These are phyloP conservation scores for Meira nashicola DNA, from an alignment of 1,284 basidiomycete genomes.

Conservation along the genomic window DNA sequence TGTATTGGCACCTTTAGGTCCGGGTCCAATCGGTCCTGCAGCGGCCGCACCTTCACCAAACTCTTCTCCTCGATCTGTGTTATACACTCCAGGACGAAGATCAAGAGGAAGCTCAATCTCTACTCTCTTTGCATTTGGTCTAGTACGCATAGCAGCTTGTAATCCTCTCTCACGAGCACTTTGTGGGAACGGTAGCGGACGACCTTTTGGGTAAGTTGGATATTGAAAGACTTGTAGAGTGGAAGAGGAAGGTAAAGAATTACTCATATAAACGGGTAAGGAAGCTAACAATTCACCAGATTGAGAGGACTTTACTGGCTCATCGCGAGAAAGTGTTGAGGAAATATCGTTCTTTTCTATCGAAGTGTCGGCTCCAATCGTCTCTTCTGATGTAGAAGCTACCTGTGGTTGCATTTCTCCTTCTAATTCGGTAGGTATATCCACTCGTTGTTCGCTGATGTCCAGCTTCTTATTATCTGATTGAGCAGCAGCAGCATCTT, in stretches of 20 bases:
- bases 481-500: too few relatives aligned
- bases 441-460: too few relatives aligned
- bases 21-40: conserved; percentile 15
- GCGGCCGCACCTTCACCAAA: conserved; percentile 23
- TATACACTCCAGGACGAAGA: conserved; percentile 42
- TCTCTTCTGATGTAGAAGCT: too few relatives aligned
- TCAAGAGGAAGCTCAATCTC: conserved; percentile 50
- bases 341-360: too few relatives aligned
- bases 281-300: conserved; percentile 32
- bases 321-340: too few relatives aligned
- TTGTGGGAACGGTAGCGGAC: conserved; percentile 42
- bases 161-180: conserved; percentile 41
- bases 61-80: conserved; percentile 38
- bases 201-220: conserved; percentile 41
- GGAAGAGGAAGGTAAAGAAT: conserved; percentile 31
- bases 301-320: too few relatives aligned
- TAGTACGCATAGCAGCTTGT: conserved; percentile 38
- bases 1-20: neutral
- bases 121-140: conserved; percentile 41
- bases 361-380: too few relatives aligned
- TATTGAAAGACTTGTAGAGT: conserved; percentile 47
- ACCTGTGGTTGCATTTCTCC: too few relatives aligned
- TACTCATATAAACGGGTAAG: conserved; percentile 46
- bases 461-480: too few relatives aligned
- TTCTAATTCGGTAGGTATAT: too few relatives aligned